phyloP scores from a whole-genome alignment of 2,329 filamentous ascomycete genomes.

The Iodosphaeria phyllophila region DNA sequence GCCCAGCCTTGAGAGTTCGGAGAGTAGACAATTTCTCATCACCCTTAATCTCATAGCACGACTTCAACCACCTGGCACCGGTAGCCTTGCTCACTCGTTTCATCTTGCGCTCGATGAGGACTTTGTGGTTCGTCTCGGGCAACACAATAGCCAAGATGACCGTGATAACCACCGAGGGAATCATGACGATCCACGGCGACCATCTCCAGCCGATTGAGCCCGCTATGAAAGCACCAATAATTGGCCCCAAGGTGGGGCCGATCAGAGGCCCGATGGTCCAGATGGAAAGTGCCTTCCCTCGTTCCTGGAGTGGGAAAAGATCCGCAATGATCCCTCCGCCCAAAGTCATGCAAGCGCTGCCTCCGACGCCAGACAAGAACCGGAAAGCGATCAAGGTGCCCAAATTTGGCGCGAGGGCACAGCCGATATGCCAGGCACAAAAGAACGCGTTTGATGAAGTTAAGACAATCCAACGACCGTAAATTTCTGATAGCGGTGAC shows the following conservation, averaged over 20 bases:
- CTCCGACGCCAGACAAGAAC: slow-evolving; percentile 39
- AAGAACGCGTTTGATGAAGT: slow-evolving; percentile 39
- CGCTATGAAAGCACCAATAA: slow-evolving; percentile 23
- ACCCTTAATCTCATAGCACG: slow-evolving; percentile 22
- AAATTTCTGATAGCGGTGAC: slow-evolving; percentile 43
- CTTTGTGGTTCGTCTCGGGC: slow-evolving; percentile 26
- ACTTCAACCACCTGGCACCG: slow-evolving; percentile 22
- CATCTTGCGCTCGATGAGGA: slow-evolving; percentile 31
- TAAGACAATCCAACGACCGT: slow-evolving; percentile 39
- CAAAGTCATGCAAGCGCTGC: slow-evolving; percentile 32
- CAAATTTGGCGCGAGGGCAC: slow-evolving; percentile 37
- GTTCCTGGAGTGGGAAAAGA: slow-evolving; percentile 26
- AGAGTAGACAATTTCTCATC: slow-evolving; percentile 8
- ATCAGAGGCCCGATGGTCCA: slow-evolving; percentile 27
- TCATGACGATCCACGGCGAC: slow-evolving; percentile 32
- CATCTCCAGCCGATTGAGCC: slow-evolving; percentile 32
- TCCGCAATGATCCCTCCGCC: slow-evolving; percentile 36
- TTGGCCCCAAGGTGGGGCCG: slow-evolving; percentile 5
- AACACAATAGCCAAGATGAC: slow-evolving; percentile 20
- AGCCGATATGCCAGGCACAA: slow-evolving; percentile 43
- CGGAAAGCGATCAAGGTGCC: slow-evolving; percentile 37
- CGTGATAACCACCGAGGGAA: slow-evolving; percentile 18
- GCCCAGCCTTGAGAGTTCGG: slow-evolving; percentile 18
- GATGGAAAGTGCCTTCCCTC: slow-evolving; percentile 27
- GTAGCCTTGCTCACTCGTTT: slow-evolving; percentile 24